Conservation (phyloP, 495 filamentous ascomycete genomes). For the Penicillium angulare region DNA sequence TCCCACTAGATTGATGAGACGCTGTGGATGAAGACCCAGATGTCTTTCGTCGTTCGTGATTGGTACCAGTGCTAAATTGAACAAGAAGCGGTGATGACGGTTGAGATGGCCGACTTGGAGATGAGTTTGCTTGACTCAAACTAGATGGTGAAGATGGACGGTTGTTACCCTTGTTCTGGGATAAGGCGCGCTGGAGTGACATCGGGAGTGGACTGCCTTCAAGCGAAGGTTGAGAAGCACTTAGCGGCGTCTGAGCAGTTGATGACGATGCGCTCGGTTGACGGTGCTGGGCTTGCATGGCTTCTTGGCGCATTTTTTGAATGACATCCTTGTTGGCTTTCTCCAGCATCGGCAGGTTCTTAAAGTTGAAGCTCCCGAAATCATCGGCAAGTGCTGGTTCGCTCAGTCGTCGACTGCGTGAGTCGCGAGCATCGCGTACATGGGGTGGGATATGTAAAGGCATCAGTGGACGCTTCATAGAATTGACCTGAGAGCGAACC, state of each 20-base stretch:
- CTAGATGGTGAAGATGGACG: conserved; percentile 84
- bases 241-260: conserved; percentile 33
- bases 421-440: conserved; percentile 74
- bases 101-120: conserved; percentile 83
- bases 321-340: conserved; percentile 99
- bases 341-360: conserved; percentile 93
- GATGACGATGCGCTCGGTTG: conserved; percentile 27
- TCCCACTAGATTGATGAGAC: conserved; percentile 72
- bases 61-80: conserved; percentile 80
- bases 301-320: conserved; percentile 89
- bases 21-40: conserved; percentile 84
- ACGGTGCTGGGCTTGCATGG: conserved; percentile 63
- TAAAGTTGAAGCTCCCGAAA: conserved; percentile 95
- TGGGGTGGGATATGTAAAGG: conserved; percentile 95
- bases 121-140: conserved; percentile 74
- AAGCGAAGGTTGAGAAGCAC: conserved; percentile 58
- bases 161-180: conserved; percentile 69
- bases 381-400: conserved; percentile 88
- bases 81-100: conserved; percentile 93
- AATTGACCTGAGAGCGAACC: conserved; percentile 80
- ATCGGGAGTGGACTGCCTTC: conserved; percentile 85
- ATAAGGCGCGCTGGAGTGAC: conserved; percentile 80
- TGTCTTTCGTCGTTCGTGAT: conserved; percentile 70
- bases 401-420: conserved; percentile 82
- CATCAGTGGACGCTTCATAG: conserved; percentile 84